Conservation (phyloP, 257 asterid genomes). For the Solanum ossicruentum region DNA sequence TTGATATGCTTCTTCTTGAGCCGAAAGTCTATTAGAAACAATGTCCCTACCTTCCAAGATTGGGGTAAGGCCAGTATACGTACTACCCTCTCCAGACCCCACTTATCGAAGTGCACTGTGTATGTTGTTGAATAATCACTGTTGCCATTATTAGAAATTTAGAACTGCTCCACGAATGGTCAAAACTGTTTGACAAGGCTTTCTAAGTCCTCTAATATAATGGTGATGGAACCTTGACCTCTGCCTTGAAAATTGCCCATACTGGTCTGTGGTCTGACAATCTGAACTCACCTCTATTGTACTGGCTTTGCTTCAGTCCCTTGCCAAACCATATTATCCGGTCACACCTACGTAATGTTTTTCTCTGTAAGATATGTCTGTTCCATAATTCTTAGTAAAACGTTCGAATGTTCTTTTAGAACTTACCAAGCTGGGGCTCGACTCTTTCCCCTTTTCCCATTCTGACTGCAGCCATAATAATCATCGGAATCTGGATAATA, state of each 20-base stretch:
- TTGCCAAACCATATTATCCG: constrained; percentile 52
- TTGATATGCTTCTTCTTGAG: neutral
- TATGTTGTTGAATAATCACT: neutral
- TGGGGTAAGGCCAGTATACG: neutral
- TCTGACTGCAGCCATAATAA: constrained; percentile 36
- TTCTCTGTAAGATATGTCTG: neutral
- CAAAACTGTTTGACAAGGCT: neutral
- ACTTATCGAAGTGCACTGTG: neutral
- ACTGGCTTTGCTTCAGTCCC: constrained; percentile 42
- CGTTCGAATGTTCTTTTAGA: neutral
- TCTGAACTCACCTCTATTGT: constrained; percentile 41
- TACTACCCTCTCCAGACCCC: neutral
- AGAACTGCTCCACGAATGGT: neutral
- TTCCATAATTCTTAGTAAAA: neutral
- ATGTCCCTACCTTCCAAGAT: neutral
- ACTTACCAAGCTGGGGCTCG: constrained; percentile 64
- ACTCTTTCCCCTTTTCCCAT: constrained; percentile 20
- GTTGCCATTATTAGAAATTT: neutral
- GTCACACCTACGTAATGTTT: constrained; percentile 42
- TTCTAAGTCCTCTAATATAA: neutral
- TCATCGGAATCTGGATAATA: constrained; percentile 40
- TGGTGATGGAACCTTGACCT: constrained; percentile 11
- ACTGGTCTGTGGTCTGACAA: constrained; percentile 67
- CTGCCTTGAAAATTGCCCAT: constrained; percentile 32
- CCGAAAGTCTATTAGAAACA: neutral